Evolutionary conservation across 2,329 filamentous ascomycete species (phyloP).

Genomic region (Harringtonia lauricola): DNA sequence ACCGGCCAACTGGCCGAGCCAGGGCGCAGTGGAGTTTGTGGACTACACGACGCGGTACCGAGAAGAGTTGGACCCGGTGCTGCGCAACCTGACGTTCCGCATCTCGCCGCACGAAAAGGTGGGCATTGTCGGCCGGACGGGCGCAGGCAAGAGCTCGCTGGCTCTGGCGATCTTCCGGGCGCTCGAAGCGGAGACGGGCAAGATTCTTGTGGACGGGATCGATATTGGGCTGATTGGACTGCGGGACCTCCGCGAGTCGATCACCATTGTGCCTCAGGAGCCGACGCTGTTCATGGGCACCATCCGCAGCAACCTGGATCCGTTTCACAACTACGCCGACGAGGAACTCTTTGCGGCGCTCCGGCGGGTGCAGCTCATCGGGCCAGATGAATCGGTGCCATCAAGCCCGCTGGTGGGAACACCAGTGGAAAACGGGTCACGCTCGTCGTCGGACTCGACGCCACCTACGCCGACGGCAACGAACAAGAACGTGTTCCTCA

Average conservation of each 20-base stretch:
- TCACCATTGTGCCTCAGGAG: slow-evolving; percentile 97
- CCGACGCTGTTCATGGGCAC: slow-evolving; percentile 90
- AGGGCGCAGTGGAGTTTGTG: slow-evolving; percentile 79
- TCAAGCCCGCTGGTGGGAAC: slow-evolving; percentile 9
- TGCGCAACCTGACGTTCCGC: slow-evolving; percentile 75
- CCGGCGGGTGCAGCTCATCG: slow-evolving; percentile 79
- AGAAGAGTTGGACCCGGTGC: slow-evolving; percentile 73
- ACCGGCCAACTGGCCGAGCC: slow-evolving; percentile 68
- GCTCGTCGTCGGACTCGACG: slow-evolving; percentile 10
- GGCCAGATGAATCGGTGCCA: slow-evolving; percentile 35
- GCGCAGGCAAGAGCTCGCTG: slow-evolving; percentile 91
- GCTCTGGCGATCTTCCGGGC: slow-evolving; percentile 89
- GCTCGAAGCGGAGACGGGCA: slow-evolving; percentile 80
- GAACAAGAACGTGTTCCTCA: slow-evolving; percentile 93
- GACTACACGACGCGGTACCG: slow-evolving; percentile 85
- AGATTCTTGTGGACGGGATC: slow-evolving; percentile 83
- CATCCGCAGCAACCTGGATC: slow-evolving; percentile 84
- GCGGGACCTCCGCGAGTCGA: slow-evolving; percentile 83
- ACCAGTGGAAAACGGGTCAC: slow-evolving; percentile 12
- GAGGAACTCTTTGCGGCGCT: slow-evolving; percentile 83
- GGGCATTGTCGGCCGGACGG: slow-evolving; percentile 89
- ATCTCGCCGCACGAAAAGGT: slow-evolving; percentile 84
- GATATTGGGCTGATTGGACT: slow-evolving; percentile 84
- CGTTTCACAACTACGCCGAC: slow-evolving; percentile 80
- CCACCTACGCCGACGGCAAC: slow-evolving; percentile 33